A percentile compares a stretch with the other conserved stretches of the same genome.
phyloP scores from a whole-genome alignment of 768 basidiomycete species.

The Chlorophyllum brunneum region DNA sequence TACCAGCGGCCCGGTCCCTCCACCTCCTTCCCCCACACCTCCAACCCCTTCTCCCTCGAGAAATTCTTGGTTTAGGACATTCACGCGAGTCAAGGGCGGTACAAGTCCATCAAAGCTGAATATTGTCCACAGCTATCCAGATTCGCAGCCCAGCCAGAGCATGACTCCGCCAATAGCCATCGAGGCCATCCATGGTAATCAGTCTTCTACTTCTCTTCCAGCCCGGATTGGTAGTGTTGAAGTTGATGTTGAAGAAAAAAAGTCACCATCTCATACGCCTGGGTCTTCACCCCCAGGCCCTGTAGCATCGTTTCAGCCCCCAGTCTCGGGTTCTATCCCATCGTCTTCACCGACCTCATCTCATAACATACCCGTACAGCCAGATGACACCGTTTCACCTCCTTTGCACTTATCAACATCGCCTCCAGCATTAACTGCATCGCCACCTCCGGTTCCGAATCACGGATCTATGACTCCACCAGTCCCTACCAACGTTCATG shows the following conservation, averaged over 20 bases:
- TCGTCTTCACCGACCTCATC: background rate
- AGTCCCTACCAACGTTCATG: background rate
- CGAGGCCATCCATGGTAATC: background rate
- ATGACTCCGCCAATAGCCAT: background rate
- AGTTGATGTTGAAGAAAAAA: background rate
- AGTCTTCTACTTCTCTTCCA: background rate
- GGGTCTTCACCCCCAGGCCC: background rate
- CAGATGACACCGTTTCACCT: background rate
- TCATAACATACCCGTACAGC: background rate
- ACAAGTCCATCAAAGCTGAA: background rate
- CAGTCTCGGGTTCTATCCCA: background rate
- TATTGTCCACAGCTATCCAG: background rate
- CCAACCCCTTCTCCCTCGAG: background rate
- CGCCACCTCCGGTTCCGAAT: background rate
- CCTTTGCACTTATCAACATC: background rate
- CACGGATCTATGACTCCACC: background rate
- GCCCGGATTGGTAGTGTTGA: background rate
- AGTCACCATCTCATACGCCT: background rate
- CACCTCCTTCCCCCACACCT: background rate
- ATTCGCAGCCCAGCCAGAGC: background rate
- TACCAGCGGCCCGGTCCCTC: background rate
- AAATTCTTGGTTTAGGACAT: slow-evolving; percentile 1
- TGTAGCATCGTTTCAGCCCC: background rate
- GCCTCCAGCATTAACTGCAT: background rate
- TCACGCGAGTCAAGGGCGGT: background rate